Percentiles rank a stretch among this genome's conserved stretches.
These are phyloP conservation scores for Vicia faba DNA, from an alignment of 306 rosid species.

Conservation along the genomic window DNA sequence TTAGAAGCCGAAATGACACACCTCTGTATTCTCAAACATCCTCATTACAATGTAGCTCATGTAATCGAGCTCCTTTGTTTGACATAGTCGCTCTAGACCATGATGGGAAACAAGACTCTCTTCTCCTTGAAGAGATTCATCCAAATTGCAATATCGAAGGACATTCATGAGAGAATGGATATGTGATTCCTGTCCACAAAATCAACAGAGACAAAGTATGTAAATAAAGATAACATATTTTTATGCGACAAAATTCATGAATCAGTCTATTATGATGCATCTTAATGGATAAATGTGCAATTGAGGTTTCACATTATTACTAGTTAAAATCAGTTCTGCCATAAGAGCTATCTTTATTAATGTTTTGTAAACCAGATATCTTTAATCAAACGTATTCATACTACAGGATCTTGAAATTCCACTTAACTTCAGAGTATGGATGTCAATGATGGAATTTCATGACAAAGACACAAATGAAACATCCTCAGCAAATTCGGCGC, in stretches of 20 bases:
- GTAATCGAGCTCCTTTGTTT: constrained; percentile 91
- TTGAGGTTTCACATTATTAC: constrained; percentile 25
- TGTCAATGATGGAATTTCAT: constrained; percentile 28
- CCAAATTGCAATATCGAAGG: constrained; percentile 94
- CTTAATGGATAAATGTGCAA: constrained; percentile 19
- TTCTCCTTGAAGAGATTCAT: constrained; percentile 90
- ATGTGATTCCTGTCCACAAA: constrained; percentile 83
- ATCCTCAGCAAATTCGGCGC: background rate
- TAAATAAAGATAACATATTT: constrained; percentile 18
- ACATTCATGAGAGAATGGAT: constrained; percentile 97
- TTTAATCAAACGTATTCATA: constrained; percentile 3
- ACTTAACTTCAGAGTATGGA: background rate
- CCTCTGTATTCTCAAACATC: constrained; percentile 94
- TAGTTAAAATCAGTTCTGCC: constrained; percentile 14
- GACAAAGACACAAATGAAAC: constrained; percentile 5
- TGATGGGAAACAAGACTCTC: constrained; percentile 66
- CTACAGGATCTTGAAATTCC: background rate
- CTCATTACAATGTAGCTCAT: constrained; percentile 93
- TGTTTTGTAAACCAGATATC: constrained; percentile 9
- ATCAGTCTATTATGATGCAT: constrained; percentile 20
- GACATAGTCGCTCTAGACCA: constrained; percentile 73
- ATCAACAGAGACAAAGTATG: constrained; percentile 12
- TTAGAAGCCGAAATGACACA: constrained; percentile 43
- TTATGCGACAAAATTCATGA: background rate
- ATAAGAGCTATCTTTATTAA: background rate